Evolutionary conservation across 2,329 filamentous ascomycete genomes (phyloP), one percentile per base, ranked within the genome.

Genomic region (Sporothrix inflata): DNA sequence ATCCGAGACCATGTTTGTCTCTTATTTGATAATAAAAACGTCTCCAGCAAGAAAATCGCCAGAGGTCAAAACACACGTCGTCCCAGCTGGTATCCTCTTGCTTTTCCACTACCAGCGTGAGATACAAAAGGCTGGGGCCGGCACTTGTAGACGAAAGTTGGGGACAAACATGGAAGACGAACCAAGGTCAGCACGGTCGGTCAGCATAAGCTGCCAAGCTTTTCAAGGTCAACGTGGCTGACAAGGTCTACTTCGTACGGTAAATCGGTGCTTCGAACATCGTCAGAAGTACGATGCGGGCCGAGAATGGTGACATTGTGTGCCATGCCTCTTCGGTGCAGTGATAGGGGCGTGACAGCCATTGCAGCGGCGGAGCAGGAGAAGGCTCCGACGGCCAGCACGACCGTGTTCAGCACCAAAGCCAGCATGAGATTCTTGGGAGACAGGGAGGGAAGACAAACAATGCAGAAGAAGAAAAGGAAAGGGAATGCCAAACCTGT

Each of bases 401-500:
- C 7, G 30, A 30, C 27, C 14, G 19, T 9, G 7, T 19, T 47
- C 3, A 4, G 12, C 34, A 51, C 12, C n/a, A 51, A 47, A 47
- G 51, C 55, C 16, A 14, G n/a, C 2, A 5, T 57, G 49, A 24
- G 49, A n/a, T 21, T 24, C 11, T 24, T 19, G 21, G 21, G 7
- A n/a, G 19, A n/a, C 27, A 14, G 7, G 24, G 34, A 12, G 42
- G 14, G 11, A 14, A 45, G 14, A 45, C 4, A 47, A 47, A 5
- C 30, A 38, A n/a, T 60, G 51, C 45, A 27, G 21, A 38, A 60
- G 16, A 61, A 61, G 40, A 65, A 19, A 19, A 42, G 11, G 40
- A 45, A n/a, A n/a, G n/a, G n/a, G n/a, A n/a, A n/a, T n/a, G 11
- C n/a, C 38, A 65, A 65, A 65, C 61, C 61, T 65, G 61, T 65